phyloP scores from a whole-genome alignment of 2,329 filamentous ascomycete genomes.

The Westerdykella aurantiaca region DNA sequence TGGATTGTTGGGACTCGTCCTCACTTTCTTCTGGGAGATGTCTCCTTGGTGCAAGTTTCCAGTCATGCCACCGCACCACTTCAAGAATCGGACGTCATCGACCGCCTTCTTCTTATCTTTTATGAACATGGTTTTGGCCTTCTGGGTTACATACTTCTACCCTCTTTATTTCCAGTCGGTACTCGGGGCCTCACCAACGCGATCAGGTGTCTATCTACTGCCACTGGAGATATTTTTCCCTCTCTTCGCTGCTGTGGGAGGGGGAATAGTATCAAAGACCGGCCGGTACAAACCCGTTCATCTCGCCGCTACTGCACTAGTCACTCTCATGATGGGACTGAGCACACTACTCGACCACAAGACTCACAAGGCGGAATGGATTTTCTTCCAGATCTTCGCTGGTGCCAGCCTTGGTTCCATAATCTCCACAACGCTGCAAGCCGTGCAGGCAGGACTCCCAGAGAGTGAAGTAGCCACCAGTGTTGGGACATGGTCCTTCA shows the following conservation, averaged over 20 bases:
- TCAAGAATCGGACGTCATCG: constrained; percentile 40
- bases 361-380: too few species aligned
- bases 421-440: constrained; percentile 24
- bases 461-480: constrained; percentile 17
- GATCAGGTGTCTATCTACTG: constrained; percentile 25
- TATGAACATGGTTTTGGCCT: constrained; percentile 26
- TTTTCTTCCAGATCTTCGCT: too few species aligned
- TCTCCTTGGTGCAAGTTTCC: constrained; percentile 24
- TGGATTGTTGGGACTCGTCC: constrained; percentile 38
- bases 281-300: too few species aligned
- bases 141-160: constrained; percentile 24
- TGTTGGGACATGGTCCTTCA: constrained; percentile 25
- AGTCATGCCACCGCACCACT: constrained; percentile 42
- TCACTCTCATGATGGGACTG: too few species aligned
- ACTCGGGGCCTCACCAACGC: constrained; percentile 13
- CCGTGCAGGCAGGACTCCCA: constrained; percentile 23
- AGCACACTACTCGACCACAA: too few species aligned
- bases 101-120: constrained; percentile 22
- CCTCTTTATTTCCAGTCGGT: constrained; percentile 28
- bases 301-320: too few species aligned
- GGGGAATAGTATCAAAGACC: too few species aligned
- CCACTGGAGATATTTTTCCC: constrained; percentile 2
- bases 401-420: constrained; percentile 13
- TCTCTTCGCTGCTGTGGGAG: too few species aligned
- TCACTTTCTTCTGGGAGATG: constrained; percentile 38